Conservation (phyloP, 2,329 filamentous ascomycete species). For the Penicillium sp. region DNA sequence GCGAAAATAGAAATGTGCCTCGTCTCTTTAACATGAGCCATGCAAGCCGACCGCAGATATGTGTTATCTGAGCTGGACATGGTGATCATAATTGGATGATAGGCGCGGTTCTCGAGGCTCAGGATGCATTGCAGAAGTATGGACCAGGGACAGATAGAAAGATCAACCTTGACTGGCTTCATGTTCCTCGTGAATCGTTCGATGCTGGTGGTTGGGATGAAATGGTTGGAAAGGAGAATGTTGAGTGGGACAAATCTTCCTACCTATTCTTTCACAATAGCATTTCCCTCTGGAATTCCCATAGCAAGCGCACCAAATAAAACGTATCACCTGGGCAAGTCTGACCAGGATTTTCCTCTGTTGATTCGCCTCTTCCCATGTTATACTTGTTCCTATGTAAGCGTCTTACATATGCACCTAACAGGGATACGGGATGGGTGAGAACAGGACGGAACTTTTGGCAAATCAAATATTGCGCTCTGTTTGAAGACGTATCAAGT, state of each 20-base stretch:
- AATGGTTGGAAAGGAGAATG: constrained; percentile 10
- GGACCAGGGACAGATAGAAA: not conserved
- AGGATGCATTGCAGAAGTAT: not conserved
- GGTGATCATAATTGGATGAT: constrained; percentile 11
- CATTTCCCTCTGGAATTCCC: no score
- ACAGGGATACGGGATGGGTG: no score
- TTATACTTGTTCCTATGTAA: no score
- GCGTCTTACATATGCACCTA: no score
- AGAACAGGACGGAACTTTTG: no score
- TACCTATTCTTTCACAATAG: no score
- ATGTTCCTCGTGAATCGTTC: constrained; percentile 5
- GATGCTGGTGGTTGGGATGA: constrained; percentile 14
- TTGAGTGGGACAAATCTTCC: constrained; percentile 1
- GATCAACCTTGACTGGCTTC: constrained; percentile 2
- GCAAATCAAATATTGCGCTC: no score
- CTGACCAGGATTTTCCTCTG: no score
- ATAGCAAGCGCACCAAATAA: no score
- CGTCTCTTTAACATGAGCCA: not conserved
- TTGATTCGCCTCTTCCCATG: no score
- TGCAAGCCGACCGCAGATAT: constrained; percentile 3
- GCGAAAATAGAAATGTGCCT: constrained; percentile 9
- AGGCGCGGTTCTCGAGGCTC: constrained; percentile 3
- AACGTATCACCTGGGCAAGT: no score
- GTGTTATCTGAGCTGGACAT: constrained; percentile 12
- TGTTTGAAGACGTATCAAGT: no score